Percentiles rank a stretch among this genome's conserved stretches.
Evolutionary conservation across 106 monocot species (phyloP).

Genomic region (Phalaenopsis equestris): DNA sequence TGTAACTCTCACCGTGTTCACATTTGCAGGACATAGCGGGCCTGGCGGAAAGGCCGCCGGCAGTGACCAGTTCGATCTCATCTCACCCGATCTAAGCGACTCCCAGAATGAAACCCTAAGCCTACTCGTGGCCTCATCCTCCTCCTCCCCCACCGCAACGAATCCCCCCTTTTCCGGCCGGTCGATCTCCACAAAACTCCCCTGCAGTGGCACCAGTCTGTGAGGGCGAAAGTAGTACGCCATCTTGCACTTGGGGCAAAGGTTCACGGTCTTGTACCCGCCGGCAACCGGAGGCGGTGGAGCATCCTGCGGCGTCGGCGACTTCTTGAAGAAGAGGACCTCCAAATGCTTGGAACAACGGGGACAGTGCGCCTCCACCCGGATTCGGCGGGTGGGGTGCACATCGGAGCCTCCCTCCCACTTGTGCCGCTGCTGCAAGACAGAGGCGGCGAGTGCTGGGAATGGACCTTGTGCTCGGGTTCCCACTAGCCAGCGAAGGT

Average conservation of each 20-base stretch:
- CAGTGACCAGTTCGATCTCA: constrained; percentile 27
- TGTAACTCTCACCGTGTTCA: constrained; percentile 11
- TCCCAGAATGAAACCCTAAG: constrained; percentile 39
- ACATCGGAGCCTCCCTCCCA: constrained; percentile 18
- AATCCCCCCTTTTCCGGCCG: constrained; percentile 13
- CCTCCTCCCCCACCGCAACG: background rate
- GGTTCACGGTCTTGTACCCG: constrained; percentile 40
- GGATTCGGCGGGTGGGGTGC: constrained; percentile 26
- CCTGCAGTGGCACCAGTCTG: constrained; percentile 52
- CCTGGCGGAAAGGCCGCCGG: background rate
- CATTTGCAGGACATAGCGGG: background rate
- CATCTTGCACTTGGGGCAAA: constrained; percentile 55
- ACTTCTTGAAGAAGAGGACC: constrained; percentile 39
- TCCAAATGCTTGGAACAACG: constrained; percentile 57
- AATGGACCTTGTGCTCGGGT: background rate
- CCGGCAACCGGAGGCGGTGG: constrained; percentile 2
- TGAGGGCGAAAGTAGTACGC: constrained; percentile 60
- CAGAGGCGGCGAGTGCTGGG: background rate
- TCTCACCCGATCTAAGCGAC: constrained; percentile 31
- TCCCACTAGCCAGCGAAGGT: background rate
- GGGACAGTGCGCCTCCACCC: constrained; percentile 59
- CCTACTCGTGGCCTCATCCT: constrained; percentile 12
- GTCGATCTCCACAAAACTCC: constrained; percentile 70
- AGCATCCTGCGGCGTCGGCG: constrained; percentile 6
- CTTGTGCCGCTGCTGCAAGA: constrained; percentile 19